These are phyloP conservation scores for Mycena olivaceomarginata DNA, from an alignment of 768 basidiomycete species.

Conservation along the genomic window DNA sequence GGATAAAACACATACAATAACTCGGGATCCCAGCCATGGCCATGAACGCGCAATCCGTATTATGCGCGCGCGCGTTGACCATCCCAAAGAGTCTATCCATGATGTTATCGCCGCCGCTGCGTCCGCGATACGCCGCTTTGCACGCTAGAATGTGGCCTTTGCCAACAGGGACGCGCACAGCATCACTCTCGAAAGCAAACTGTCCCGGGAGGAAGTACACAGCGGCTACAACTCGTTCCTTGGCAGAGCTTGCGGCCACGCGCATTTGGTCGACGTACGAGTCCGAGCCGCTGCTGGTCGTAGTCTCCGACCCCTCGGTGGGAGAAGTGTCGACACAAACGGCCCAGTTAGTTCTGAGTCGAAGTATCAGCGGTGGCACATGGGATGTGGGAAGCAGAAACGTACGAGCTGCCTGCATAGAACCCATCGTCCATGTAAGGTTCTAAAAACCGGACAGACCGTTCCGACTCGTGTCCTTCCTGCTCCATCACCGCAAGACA, in stretches of 20 bases:
- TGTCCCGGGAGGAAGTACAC: constrained; percentile 9
- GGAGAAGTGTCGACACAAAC: constrained; percentile 22
- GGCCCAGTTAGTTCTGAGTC: constrained; percentile 1
- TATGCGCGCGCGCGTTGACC: constrained; percentile 9
- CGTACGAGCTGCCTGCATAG: constrained; percentile 17
- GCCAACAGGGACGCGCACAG: constrained; percentile 17
- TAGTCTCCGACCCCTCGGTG: not conserved
- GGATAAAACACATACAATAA: not conserved
- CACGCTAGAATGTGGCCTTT: constrained; percentile 22
- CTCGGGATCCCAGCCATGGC: constrained; percentile 5
- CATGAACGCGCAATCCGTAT: constrained; percentile 11
- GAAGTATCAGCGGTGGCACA: not conserved
- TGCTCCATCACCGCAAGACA: constrained; percentile 1
- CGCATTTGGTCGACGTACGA: constrained; percentile 17
- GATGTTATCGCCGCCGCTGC: constrained; percentile 15
- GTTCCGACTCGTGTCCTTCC: constrained; percentile 24
- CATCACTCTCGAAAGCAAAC: constrained; percentile 18
- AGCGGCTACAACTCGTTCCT: constrained; percentile 9
- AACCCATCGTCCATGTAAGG: constrained; percentile 27
- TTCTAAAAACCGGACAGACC: not conserved
- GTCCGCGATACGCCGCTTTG: not conserved
- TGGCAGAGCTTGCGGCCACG: constrained; percentile 2
- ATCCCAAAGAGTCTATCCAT: constrained; percentile 22
- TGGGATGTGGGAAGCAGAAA: not conserved
- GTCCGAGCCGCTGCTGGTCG: not conserved